Conservation (phyloP, 2,329 filamentous ascomycete species). For the Aciculosporium take region DNA sequence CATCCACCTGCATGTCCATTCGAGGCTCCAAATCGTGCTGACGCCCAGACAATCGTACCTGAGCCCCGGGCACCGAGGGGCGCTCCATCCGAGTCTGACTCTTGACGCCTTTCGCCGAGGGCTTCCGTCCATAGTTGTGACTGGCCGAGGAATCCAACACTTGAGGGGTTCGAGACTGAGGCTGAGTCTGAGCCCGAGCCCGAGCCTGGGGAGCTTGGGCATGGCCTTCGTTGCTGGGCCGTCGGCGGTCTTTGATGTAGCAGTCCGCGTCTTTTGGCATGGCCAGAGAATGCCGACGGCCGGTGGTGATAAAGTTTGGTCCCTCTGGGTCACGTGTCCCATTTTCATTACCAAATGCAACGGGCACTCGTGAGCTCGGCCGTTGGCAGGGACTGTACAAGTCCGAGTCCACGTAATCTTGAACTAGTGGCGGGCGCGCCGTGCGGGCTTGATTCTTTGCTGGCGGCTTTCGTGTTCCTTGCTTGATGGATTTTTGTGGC, state of each 20-base stretch:
- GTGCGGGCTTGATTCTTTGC: not conserved
- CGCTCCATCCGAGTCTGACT: not conserved
- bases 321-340: not conserved
- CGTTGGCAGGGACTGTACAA: slow-evolving; percentile 5
- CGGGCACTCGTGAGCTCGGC: not conserved
- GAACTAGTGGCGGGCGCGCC: not conserved
- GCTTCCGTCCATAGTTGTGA: not conserved
- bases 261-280: slow-evolving; percentile 3
- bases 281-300: slow-evolving; percentile 5
- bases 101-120: not conserved
- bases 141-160: not conserved
- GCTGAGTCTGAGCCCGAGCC: too few species aligned
- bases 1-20: not conserved
- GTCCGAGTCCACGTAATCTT: not conserved
- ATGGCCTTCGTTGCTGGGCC: not conserved
- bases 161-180: not conserved
- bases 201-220: too few species aligned
- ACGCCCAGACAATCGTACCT: not conserved
- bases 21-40: not conserved
- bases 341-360: not conserved
- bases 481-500: not conserved
- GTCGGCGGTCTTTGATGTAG: not conserved
- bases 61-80: not conserved
- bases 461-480: not conserved
- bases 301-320: slow-evolving; percentile 7